Conservation (phyloP, 345 rosid genomes). For the Dimocarpus longan region DNA sequence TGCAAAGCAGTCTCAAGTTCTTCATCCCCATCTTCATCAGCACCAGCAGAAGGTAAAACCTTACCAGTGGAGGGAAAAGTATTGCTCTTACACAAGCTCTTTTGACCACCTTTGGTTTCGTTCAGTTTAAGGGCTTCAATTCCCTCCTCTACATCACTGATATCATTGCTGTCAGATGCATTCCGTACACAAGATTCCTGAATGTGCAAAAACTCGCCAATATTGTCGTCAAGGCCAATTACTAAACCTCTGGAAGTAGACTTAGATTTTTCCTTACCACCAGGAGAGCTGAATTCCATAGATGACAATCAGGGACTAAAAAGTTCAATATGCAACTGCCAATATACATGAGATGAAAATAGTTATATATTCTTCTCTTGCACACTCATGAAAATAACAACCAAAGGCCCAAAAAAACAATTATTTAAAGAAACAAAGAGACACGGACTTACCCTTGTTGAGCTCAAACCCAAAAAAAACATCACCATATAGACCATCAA, state of each 20-base stretch:
- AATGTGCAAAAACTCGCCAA: conserved; percentile 21
- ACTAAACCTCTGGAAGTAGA: conserved; percentile 29
- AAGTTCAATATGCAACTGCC: conserved; percentile 10
- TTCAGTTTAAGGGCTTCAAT: conserved; percentile 26
- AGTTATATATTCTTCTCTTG: background rate
- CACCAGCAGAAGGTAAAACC: conserved; percentile 12
- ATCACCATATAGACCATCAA: background rate
- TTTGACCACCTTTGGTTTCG: conserved; percentile 25
- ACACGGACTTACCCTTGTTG: background rate
- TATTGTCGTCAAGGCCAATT: conserved; percentile 37
- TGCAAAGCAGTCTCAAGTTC: conserved; percentile 37
- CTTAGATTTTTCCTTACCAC: conserved; percentile 15
- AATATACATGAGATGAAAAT: background rate
- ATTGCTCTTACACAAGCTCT: conserved; percentile 29
- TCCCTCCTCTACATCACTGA: conserved; percentile 38
- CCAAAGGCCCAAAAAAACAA: background rate
- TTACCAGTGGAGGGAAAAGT: conserved; percentile 30
- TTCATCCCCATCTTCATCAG: conserved; percentile 39
- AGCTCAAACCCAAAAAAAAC: background rate
- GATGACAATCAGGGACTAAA: conserved; percentile 11
- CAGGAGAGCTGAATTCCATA: conserved; percentile 47
- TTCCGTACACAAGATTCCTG: conserved; percentile 32
- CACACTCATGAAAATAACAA: background rate
- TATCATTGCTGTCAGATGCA: conserved; percentile 40
- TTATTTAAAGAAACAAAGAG: background rate